phyloP scores from a whole-genome alignment of 805 yeast species.

The Cyberlindnera amylophila region DNA sequence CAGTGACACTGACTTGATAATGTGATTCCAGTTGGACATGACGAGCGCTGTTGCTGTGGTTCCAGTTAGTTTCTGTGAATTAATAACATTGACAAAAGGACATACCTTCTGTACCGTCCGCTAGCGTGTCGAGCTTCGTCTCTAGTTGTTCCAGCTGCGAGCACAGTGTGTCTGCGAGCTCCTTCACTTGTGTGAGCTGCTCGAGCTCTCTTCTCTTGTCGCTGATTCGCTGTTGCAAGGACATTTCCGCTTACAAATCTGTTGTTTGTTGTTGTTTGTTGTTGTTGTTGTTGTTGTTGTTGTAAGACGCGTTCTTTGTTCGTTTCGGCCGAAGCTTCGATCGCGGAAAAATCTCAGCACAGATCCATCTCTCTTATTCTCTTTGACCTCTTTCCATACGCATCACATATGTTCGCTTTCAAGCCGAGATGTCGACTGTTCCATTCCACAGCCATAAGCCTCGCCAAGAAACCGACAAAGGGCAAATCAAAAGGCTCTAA shows the following conservation, averaged over 20 bases:
- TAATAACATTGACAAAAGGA: no score
- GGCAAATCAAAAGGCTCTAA: not conserved
- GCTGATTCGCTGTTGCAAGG: conserved; percentile 29
- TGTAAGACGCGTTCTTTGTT: no score
- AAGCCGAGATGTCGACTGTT: no score
- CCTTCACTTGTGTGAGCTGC: conserved; percentile 43
- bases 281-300: no score
- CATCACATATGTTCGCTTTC: no score
- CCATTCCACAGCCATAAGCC: not conserved
- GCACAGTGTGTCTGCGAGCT: conserved; percentile 43
- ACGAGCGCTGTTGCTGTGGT: conserved; percentile 55
- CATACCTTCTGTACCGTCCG: conserved; percentile 49
- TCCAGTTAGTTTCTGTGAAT: no score
- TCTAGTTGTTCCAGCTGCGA: conserved; percentile 45
- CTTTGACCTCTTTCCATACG: no score
- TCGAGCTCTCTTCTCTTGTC: conserved; percentile 52
- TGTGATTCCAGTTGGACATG: conserved; percentile 62
- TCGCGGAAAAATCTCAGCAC: no score
- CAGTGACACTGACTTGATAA: conserved; percentile 54
- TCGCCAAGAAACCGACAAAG: not conserved
- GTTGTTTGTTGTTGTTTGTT: no score
- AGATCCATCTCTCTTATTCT: no score
- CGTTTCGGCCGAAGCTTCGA: no score
- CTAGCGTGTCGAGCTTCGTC: conserved; percentile 41
- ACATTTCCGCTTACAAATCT: conserved; percentile 12